A percentile compares a stretch with the other conserved stretches of the same genome.
phyloP scores from a whole-genome alignment of 495 filamentous ascomycete genomes.

The Xylaria venustula region DNA sequence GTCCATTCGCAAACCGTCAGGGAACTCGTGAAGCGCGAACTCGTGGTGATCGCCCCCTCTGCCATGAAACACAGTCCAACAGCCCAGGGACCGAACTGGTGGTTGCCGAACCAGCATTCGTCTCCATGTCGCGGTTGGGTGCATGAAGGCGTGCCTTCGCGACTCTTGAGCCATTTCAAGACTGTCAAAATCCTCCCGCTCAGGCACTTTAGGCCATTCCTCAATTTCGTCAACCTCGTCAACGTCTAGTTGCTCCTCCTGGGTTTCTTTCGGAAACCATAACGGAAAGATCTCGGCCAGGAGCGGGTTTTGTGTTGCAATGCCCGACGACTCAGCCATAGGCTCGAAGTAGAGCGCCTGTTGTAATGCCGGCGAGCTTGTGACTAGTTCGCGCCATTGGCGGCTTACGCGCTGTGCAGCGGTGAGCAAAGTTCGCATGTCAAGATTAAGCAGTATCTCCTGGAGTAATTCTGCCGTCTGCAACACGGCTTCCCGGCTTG shows the following conservation, averaged over 20 bases:
- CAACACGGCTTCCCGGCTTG: neutral
- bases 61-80: neutral
- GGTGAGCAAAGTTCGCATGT: conserved; percentile 19
- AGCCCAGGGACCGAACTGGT: neutral
- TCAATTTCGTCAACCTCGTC: neutral
- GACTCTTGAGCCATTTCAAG: neutral
- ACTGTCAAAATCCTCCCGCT: neutral
- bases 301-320: neutral
- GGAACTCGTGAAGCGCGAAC: neutral
- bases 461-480: conserved; percentile 17
- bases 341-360: conserved; percentile 15
- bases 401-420: conserved; percentile 12
- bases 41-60: neutral
- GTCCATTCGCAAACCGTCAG: neutral
- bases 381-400: conserved; percentile 12
- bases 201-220: too few species aligned
- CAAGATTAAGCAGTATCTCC: conserved; percentile 19
- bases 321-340: neutral
- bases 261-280: neutral
- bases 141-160: conserved; percentile 2
- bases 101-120: neutral
- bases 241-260: neutral
- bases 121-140: neutral
- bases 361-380: conserved; percentile 11
- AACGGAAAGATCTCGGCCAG: neutral